Conservation (phyloP, 495 filamentous ascomycete species). For the Cercophora scortea region DNA sequence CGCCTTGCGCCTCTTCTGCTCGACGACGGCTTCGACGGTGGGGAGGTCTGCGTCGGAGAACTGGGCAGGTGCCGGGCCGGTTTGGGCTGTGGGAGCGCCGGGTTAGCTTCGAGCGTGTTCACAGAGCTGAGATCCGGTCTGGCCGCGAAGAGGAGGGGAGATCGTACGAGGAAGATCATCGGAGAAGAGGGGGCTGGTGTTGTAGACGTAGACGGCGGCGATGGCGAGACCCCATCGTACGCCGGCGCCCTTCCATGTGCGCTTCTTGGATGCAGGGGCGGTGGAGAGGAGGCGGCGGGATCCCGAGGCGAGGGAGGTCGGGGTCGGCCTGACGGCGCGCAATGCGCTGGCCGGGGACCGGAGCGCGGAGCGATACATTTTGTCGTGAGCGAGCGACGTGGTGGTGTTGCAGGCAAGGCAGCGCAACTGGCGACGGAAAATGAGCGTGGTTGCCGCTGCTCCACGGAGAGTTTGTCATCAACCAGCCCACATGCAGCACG, state of each 20-base stretch:
- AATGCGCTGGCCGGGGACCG: slow-evolving; percentile 47
- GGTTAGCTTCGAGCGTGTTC: too few species aligned
- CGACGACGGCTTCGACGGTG: slow-evolving; percentile 43
- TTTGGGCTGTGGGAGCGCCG: slow-evolving; percentile 15
- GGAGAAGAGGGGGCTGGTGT: slow-evolving; percentile 78
- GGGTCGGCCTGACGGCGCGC: slow-evolving; percentile 27
- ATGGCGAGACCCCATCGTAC: slow-evolving; percentile 67
- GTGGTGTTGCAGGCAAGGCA: slow-evolving; percentile 1
- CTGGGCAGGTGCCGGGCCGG: slow-evolving; percentile 27
- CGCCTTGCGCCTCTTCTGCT: slow-evolving; percentile 40
- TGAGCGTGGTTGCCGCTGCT: slow-evolving; percentile 10
- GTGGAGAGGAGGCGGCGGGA: slow-evolving; percentile 65
- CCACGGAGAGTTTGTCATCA: slow-evolving; percentile 19
- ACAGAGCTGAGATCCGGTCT: too few species aligned
- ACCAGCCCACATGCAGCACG: neutral
- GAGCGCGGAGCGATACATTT: slow-evolving; percentile 56
- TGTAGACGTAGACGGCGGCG: slow-evolving; percentile 84
- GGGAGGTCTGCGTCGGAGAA: slow-evolving; percentile 39
- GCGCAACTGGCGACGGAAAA: slow-evolving; percentile 5
- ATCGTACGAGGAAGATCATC: slow-evolving; percentile 69
- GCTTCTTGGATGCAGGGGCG: slow-evolving; percentile 53
- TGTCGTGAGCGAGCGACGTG: slow-evolving; percentile 5
- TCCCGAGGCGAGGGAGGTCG: slow-evolving; percentile 10
- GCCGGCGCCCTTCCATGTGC: slow-evolving; percentile 76
- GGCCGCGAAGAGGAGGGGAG: neutral